Conservation (phyloP, 495 filamentous ascomycete genomes). For the Podospora appendiculata region DNA sequence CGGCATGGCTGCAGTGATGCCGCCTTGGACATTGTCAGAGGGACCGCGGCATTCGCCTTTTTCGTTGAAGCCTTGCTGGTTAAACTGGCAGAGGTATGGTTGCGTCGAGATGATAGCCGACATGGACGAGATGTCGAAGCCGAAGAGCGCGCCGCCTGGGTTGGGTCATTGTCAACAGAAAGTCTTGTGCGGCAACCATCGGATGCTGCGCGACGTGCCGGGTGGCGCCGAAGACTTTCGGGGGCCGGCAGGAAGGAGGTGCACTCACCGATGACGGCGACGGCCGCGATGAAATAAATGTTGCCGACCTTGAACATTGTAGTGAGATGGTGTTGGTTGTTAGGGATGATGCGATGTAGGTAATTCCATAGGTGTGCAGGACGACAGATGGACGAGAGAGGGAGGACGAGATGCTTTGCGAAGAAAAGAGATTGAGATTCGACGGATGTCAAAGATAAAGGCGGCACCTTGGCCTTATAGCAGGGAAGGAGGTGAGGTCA, state of each 20-base stretch:
- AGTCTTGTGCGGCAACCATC: too few relatives aligned
- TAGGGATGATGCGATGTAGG: not conserved
- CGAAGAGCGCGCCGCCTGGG: conserved; percentile 69
- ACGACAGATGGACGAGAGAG: too few relatives aligned
- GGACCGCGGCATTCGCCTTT: conserved; percentile 41
- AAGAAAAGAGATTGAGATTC: not conserved
- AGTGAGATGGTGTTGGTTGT: not conserved
- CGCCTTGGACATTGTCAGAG: conserved; percentile 42
- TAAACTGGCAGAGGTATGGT: conserved; percentile 59
- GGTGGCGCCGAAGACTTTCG: too few relatives aligned
- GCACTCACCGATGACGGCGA: conserved; percentile 54
- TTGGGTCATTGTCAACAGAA: conserved; percentile 5
- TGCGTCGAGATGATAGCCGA: conserved; percentile 60
- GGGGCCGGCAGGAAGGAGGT: too few relatives aligned
- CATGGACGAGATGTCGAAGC: conserved; percentile 81
- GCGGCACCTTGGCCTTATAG: too few relatives aligned
- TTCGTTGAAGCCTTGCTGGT: conserved; percentile 34
- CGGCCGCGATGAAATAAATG: conserved; percentile 66
- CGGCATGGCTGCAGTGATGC: conserved; percentile 65
- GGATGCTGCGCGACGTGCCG: too few relatives aligned
- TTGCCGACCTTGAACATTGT: conserved; percentile 52
- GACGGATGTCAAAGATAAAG: not conserved
- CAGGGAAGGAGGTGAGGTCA: too few relatives aligned
- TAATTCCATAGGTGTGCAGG: not conserved
- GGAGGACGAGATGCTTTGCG: not conserved